A percentile compares a stretch with the other conserved stretches of the same genome.
These are phyloP conservation scores for Ganoderma meredithae DNA, from an alignment of 1,284 basidiomycete species.

Conservation along the genomic window DNA sequence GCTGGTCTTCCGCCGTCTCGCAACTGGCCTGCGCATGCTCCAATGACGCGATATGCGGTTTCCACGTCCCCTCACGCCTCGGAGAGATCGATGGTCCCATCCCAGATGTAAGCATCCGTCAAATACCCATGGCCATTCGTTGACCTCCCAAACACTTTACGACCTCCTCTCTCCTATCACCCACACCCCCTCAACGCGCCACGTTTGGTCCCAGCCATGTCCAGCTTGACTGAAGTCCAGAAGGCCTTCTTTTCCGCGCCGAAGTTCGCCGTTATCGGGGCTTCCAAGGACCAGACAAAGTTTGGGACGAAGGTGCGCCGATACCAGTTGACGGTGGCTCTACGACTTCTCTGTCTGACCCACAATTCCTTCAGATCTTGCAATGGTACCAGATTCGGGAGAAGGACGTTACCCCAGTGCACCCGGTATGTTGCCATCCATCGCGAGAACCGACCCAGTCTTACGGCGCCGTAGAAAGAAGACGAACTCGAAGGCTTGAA, in stretches of 20 bases:
- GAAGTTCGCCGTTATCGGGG: constrained; percentile 79
- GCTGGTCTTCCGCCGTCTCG: neutral
- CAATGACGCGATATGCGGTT: constrained; percentile 28
- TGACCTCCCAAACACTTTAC: constrained; percentile 15
- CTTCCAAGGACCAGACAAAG: constrained; percentile 79
- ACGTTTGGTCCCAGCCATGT: constrained; percentile 29
- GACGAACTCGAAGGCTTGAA: constrained; percentile 67
- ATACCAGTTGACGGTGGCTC: neutral
- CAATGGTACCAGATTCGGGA: constrained; percentile 77
- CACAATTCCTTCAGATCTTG: constrained; percentile 55
- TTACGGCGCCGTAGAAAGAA: constrained; percentile 57
- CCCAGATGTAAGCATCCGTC: constrained; percentile 29
- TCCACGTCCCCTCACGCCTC: constrained; percentile 21
- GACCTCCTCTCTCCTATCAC: neutral
- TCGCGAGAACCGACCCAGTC: neutral
- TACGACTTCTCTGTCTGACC: neutral
- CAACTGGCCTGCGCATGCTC: constrained; percentile 7
- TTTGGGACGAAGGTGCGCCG: constrained; percentile 73
- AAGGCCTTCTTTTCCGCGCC: constrained; percentile 67
- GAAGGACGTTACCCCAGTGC: constrained; percentile 73
- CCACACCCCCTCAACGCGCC: neutral
- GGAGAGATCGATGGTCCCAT: constrained; percentile 25
- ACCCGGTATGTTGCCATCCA: constrained; percentile 53
- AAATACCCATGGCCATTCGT: constrained; percentile 24
- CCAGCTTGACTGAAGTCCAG: constrained; percentile 49